Base-by-base conservation (phyloP, 805 yeast genomes). In the Scheffersomyces coipomensis region DNA sequence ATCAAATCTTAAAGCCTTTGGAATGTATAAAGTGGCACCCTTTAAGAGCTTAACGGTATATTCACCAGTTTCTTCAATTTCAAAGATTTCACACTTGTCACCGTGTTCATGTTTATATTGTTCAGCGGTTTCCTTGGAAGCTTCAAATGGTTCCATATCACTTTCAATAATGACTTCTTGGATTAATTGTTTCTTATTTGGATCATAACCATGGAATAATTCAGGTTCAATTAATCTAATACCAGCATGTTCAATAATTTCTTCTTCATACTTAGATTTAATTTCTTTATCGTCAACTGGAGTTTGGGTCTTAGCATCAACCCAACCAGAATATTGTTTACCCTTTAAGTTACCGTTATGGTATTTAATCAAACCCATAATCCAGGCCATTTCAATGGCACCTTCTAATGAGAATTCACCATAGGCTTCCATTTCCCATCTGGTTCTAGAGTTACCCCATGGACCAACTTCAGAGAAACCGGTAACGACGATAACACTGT, bases 401-500 rank as follows among this genome's bases (percentile, higher is more conserved):
- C 99, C 99, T 71, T 93, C 99, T 54, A 93, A 73, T 8, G 97
- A 90, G 70, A 93, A 93, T 60, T 86, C 88, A 57, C 99, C 99
- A 45, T 65, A 52, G 33, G 97, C 88, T 73, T 93, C 99, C 96
- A 93, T 93, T 70, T 93, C 98, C 99, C 99, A 93, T 77, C 99
- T 82, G 41, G 99, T 93, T 78, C 98, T 86, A 27, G 99, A 71
- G 64, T 90, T 89, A 79, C 99, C 99, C 96, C 97, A 95, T 58
- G 99, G 99, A 61, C 97, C 95, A 53, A 93, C 98, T 72, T 93
- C 99, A 48, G 97, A 75, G 73, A 91, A 93, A 70, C 99, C 99
- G 34, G 99, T 91, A 44, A 93, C 91, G 48, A 93, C 99, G 51
- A 91, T 78, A 43, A 89, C 93, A 51, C 81, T 80, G 62, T 90